Conservation (phyloP, 2,329 filamentous ascomycete species). For the Endothia cerciana region DNA sequence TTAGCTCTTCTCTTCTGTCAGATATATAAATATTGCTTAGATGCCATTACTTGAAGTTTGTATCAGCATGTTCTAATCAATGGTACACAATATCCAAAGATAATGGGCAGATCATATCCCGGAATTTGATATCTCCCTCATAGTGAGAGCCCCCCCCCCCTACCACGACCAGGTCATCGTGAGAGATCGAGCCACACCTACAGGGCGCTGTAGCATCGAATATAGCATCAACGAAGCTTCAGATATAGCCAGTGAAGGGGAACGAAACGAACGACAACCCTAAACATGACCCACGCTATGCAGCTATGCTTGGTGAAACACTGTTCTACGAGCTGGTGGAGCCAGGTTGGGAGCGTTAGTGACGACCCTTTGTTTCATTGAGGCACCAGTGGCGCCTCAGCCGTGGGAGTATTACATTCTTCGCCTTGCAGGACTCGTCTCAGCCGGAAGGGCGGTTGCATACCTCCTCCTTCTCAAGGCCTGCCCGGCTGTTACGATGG, state of each 20-base stretch:
- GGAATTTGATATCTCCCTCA: background rate
- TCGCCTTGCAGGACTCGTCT: background rate
- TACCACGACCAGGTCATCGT: background rate
- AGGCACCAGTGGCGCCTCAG: background rate
- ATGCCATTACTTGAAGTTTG: no score
- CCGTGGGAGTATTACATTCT: background rate
- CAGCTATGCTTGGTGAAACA: background rate
- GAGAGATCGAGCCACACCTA: background rate
- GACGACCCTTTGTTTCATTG: background rate
- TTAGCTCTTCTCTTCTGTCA: no score
- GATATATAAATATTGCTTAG: no score
- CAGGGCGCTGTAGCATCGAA: background rate
- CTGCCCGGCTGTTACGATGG: slow-evolving; percentile 1
- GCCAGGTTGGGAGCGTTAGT: background rate
- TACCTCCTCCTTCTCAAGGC: background rate
- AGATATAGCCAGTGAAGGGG: background rate
- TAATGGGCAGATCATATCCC: background rate
- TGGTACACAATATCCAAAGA: background rate
- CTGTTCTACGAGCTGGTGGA: background rate
- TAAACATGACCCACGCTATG: background rate
- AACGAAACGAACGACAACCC: background rate
- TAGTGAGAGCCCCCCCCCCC: background rate
- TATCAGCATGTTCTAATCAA: background rate
- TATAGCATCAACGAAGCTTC: background rate
- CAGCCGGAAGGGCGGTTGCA: background rate